Base-by-base conservation (phyloP, 371 early-diverging fungal species). In the Actinomortierella wolfii region DNA sequence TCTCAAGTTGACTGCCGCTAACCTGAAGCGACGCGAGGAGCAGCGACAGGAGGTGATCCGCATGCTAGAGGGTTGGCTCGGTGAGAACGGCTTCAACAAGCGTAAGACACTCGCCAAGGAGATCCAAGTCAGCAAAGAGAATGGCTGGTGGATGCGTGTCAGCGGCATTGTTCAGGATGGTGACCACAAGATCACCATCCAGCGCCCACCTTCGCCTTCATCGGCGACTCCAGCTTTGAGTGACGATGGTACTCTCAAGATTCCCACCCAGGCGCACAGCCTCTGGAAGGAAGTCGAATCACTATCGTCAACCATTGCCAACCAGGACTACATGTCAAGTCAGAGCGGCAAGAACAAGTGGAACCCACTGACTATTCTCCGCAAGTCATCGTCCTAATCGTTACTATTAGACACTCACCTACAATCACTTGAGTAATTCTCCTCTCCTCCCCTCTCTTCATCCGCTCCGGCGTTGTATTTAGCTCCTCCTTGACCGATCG, bases 331-430 rank as follows among this genome's bases (percentile, higher is more conserved):
- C 3, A 43, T 50, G 15, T 59, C 68, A 0, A 59, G 63, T 7
- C 50, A 62, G 2, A 53, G 63, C 24, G 55, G 46, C 15, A 50
- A 59, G 46, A 58, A 55, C 42, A 68, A 68, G 49, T 68, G 68
- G 68, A 71, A 66, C 24, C 56, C 63, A 11, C 21, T 67, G 46
- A 67, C 68, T 20, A 67, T 61, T 25, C 56, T 68, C 24, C 67
- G 66, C 45, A 59, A 59, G 50, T 17, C 13, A 21, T 47, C 47
- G 21, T 34, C 34, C 4, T 34, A 4, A 11, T 34, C 4, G 34
- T n/a, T n/a, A n/a, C n/a, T n/a, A n/a, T n/a, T n/a, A n/a, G n/a
- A n/a, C n/a, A n/a, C n/a, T n/a, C n/a, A n/a, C n/a, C n/a, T n/a
- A n/a, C n/a, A n/a, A n/a, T n/a, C n/a, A n/a, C n/a, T n/a, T n/a